These are phyloP conservation scores for Tolypocladium sp. DNA, from an alignment of 2,329 filamentous ascomycete species.

Conservation along the genomic window DNA sequence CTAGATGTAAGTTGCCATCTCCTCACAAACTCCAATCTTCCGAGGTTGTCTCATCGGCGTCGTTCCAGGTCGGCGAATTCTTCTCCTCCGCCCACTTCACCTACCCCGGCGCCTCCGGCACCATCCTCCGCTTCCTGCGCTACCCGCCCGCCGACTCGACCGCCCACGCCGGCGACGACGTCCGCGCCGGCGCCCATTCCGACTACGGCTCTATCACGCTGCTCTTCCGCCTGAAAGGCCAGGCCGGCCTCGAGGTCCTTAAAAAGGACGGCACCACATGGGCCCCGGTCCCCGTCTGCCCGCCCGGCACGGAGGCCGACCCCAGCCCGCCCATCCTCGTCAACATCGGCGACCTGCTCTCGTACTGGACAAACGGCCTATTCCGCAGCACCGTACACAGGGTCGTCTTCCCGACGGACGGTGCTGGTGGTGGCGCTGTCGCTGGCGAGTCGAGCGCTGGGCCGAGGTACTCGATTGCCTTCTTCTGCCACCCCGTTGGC, in stretches of 20 bases:
- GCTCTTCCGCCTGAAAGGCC: slow-evolving; percentile 79
- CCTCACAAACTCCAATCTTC: too few relatives aligned
- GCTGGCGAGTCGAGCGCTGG: slow-evolving; percentile 38
- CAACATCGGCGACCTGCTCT: slow-evolving; percentile 61
- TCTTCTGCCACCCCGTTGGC: slow-evolving; percentile 57
- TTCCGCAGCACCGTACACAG: slow-evolving; percentile 83
- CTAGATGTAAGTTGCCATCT: slow-evolving; percentile 45
- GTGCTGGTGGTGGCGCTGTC: slow-evolving; percentile 9
- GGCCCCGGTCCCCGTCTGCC: slow-evolving; percentile 60
- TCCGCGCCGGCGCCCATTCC: slow-evolving; percentile 85
- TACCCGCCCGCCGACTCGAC: slow-evolving; percentile 50
- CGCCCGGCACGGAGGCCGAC: slow-evolving; percentile 48
- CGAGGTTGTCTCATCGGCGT: not conserved
- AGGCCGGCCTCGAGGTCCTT: slow-evolving; percentile 79
- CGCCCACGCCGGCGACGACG: slow-evolving; percentile 42
- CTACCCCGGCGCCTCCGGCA: slow-evolving; percentile 37
- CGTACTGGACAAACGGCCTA: slow-evolving; percentile 85
- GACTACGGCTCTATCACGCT: slow-evolving; percentile 69
- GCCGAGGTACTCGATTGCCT: slow-evolving; percentile 57
- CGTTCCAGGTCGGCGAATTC: slow-evolving; percentile 36
- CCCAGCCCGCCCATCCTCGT: slow-evolving; percentile 68
- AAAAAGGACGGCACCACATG: slow-evolving; percentile 40
- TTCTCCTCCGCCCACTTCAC: slow-evolving; percentile 43
- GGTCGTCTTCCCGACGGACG: slow-evolving; percentile 56
- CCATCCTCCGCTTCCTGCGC: slow-evolving; percentile 61